phyloP scores from a whole-genome alignment of 129 eudicot genomes.

The Logfia minima region DNA sequence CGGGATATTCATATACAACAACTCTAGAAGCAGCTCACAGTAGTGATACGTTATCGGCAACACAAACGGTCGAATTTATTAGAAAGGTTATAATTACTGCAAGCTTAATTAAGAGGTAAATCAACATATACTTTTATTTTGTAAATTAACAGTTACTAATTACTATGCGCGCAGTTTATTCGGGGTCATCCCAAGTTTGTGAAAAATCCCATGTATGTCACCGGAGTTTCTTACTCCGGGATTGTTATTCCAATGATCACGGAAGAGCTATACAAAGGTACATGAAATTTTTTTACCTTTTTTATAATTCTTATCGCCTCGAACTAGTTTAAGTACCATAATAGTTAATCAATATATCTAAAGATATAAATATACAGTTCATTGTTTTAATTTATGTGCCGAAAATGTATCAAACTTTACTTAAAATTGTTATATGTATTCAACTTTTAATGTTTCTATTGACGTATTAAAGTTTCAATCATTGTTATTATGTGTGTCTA shows the following conservation, averaged over 20 bases:
- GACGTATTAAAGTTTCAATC: too few relatives aligned
- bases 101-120: not conserved
- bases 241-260: constrained; percentile 29
- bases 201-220: constrained; percentile 30
- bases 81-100: constrained; percentile 24
- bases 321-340: too few relatives aligned
- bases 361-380: too few relatives aligned
- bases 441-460: too few relatives aligned
- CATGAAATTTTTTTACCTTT: not conserved
- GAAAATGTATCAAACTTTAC: too few relatives aligned
- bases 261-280: constrained; percentile 14
- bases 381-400: too few relatives aligned
- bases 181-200: constrained; percentile 29
- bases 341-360: too few relatives aligned
- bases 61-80: constrained; percentile 32
- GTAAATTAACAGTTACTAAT: not conserved
- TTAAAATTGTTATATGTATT: too few relatives aligned
- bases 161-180: constrained; percentile 18
- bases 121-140: too few relatives aligned
- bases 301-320: too few relatives aligned
- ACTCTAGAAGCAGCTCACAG: constrained; percentile 12
- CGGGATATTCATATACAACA: constrained; percentile 42
- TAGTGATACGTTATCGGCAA: constrained; percentile 32
- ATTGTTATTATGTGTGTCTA: too few relatives aligned
- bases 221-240: constrained; percentile 32